These are phyloP conservation scores for Anisodus acutangulus DNA, from an alignment of 257 asterid genomes.

Conservation along the genomic window DNA sequence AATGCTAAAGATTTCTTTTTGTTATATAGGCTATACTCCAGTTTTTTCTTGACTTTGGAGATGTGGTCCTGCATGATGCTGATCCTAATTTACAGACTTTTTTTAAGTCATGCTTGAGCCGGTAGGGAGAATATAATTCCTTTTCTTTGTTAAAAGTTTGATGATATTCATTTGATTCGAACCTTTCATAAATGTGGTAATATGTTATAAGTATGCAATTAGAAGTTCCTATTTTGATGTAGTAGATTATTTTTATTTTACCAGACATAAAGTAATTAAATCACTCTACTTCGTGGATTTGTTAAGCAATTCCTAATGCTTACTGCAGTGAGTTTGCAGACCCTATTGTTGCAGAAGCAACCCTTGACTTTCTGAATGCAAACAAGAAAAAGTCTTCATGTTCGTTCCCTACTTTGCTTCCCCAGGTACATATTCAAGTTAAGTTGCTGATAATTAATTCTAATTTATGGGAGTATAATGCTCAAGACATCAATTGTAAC, in stretches of 20 bases:
- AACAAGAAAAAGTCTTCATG: constrained; percentile 67
- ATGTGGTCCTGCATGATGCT: constrained; percentile 80
- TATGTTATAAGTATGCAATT: neutral
- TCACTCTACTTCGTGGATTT: constrained; percentile 18
- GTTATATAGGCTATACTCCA: constrained; percentile 77
- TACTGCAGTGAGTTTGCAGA: constrained; percentile 94
- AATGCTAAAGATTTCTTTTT: constrained; percentile 17
- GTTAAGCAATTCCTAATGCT: constrained; percentile 36
- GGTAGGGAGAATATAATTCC: constrained; percentile 53
- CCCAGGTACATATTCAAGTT: constrained; percentile 60
- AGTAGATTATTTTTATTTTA: constrained; percentile 11
- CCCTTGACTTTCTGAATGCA: constrained; percentile 73
- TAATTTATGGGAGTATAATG: neutral
- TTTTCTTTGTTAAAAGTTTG: neutral
- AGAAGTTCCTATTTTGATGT: neutral
- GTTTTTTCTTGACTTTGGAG: constrained; percentile 86
- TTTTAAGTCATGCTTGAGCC: constrained; percentile 81
- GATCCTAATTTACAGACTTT: constrained; percentile 86
- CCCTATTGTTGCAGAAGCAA: constrained; percentile 89
- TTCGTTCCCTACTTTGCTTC: constrained; percentile 78
- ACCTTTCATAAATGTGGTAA: constrained; percentile 7
- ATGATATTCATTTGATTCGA: neutral
- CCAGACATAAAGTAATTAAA: neutral
- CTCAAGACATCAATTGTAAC: constrained; percentile 17
- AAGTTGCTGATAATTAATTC: neutral